Conservation (phyloP, 441 rosid genomes). For the Euphorbia neoarborescens region DNA sequence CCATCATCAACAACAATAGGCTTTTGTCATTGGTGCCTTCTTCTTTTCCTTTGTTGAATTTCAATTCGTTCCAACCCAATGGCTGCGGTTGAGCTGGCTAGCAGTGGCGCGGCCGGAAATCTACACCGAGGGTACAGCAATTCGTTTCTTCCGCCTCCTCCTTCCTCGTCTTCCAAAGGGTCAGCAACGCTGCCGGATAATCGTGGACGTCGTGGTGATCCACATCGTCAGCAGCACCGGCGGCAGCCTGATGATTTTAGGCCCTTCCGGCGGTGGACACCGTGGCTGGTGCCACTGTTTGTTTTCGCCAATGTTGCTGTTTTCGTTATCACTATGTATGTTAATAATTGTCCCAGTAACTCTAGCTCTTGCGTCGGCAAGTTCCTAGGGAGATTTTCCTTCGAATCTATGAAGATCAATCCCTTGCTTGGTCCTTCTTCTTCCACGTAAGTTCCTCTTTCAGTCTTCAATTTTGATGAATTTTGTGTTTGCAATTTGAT, state of each 20-base stretch:
- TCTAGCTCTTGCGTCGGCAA: constrained; percentile 37
- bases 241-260: constrained; percentile 24
- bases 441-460: constrained; percentile 40
- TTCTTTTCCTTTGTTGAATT: background rate
- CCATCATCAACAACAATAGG: background rate
- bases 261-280: constrained; percentile 50
- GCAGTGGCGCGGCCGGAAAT: constrained; percentile 1
- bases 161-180: background rate
- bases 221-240: constrained; percentile 4
- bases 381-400: constrained; percentile 71
- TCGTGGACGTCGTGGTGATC: constrained; percentile 12
- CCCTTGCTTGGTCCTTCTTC: constrained; percentile 93
- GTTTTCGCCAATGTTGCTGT: constrained; percentile 48
- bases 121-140: constrained; percentile 2
- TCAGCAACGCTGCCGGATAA: constrained; percentile 7
- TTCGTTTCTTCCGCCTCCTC: background rate
- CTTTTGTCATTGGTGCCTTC: background rate
- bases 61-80: background rate
- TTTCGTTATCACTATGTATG: constrained; percentile 52
- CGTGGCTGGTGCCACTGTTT: constrained; percentile 72
- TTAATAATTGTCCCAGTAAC: constrained; percentile 66
- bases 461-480: background rate
- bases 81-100: background rate
- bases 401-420: constrained; percentile 70
- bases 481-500: background rate